Percentiles rank a stretch among this genome's conserved stretches.
phyloP scores from a whole-genome alignment of 1,139 yeast species.

The Sugiyamaella sp. region DNA sequence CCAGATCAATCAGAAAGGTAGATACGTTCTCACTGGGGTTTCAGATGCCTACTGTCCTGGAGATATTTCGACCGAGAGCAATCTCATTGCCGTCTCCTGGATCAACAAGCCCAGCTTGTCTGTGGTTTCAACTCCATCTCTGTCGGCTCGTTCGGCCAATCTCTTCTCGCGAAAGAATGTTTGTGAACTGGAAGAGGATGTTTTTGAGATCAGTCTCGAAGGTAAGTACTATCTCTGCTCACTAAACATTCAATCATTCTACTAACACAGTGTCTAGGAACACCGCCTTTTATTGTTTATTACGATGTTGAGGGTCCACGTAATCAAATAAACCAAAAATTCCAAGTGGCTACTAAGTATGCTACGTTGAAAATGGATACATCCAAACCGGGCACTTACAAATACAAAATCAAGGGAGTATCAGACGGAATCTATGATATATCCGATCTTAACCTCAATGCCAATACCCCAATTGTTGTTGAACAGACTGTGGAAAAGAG shows the following conservation, averaged over 20 bases:
- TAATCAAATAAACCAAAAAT: slow-evolving; percentile 48
- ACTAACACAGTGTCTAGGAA: slow-evolving; percentile 32
- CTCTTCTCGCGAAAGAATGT: slow-evolving; percentile 45
- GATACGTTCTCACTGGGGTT: slow-evolving; percentile 60
- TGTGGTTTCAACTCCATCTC: slow-evolving; percentile 42
- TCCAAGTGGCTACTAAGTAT: slow-evolving; percentile 56
- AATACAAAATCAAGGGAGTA: slow-evolving; percentile 61
- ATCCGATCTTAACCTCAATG: slow-evolving; percentile 36
- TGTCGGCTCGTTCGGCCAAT: slow-evolving; percentile 30
- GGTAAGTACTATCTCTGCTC: slow-evolving; percentile 38
- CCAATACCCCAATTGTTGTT: slow-evolving; percentile 48
- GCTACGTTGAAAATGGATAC: slow-evolving; percentile 50
- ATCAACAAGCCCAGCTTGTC: slow-evolving; percentile 59
- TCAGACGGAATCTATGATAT: slow-evolving; percentile 66
- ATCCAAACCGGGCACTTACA: slow-evolving; percentile 57
- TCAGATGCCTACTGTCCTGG: slow-evolving; percentile 75
- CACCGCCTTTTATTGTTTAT: slow-evolving; percentile 71
- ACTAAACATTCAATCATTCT: not conserved
- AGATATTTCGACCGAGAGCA: slow-evolving; percentile 42
- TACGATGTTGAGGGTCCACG: slow-evolving; percentile 67
- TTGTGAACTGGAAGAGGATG: slow-evolving; percentile 54
- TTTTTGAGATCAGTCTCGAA: slow-evolving; percentile 52
- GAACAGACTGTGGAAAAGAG: slow-evolving; percentile 62
- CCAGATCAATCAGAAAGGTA: slow-evolving; percentile 59
- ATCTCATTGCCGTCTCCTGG: slow-evolving; percentile 34